These are phyloP conservation scores for Hypsizygus marmoreus DNA, from an alignment of 768 basidiomycete genomes.

Conservation along the genomic window DNA sequence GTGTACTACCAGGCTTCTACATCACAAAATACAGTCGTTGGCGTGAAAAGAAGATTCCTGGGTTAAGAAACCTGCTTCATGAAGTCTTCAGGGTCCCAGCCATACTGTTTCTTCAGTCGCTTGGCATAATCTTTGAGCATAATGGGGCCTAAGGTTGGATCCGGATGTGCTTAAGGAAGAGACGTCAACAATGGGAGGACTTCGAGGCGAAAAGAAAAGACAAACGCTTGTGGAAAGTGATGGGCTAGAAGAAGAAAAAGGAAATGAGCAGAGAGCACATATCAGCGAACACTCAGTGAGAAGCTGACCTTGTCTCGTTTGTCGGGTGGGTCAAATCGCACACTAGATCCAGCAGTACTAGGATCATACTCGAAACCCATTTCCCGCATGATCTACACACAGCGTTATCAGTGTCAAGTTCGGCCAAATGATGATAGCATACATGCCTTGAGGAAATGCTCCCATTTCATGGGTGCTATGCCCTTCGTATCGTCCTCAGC, in stretches of 20 bases:
- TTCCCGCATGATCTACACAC: conserved; percentile 66
- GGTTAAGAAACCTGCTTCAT: conserved; percentile 21
- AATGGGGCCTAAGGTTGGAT: conserved; percentile 57
- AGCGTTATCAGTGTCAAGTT: not conserved
- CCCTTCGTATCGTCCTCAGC: conserved; percentile 58
- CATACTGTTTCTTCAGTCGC: conserved; percentile 62
- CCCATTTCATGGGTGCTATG: conserved; percentile 71
- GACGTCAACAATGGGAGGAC: conserved; percentile 4
- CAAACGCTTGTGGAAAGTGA: conserved; percentile 78
- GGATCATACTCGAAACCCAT: conserved; percentile 78
- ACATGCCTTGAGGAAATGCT: conserved; percentile 70
- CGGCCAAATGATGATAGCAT: not conserved
- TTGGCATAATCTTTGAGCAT: conserved; percentile 56
- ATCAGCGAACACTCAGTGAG: not conserved
- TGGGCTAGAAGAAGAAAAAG: conserved; percentile 43
- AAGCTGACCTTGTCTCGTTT: conserved; percentile 38
- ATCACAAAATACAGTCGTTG: too few relatives aligned
- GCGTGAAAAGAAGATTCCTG: too few relatives aligned
- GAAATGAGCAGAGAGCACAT: not conserved
- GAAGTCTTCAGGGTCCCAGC: conserved; percentile 59
- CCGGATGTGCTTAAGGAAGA: conserved; percentile 63
- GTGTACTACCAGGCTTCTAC: too few relatives aligned
- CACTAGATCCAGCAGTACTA: conserved; percentile 79
- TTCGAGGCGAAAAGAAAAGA: conserved; percentile 3
- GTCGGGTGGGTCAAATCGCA: conserved; percentile 78